Evolutionary conservation across 192 early-diverging fungal species (phyloP), one percentile per base, ranked within the genome.

Genomic region (Obelidium mucronatum): DNA sequence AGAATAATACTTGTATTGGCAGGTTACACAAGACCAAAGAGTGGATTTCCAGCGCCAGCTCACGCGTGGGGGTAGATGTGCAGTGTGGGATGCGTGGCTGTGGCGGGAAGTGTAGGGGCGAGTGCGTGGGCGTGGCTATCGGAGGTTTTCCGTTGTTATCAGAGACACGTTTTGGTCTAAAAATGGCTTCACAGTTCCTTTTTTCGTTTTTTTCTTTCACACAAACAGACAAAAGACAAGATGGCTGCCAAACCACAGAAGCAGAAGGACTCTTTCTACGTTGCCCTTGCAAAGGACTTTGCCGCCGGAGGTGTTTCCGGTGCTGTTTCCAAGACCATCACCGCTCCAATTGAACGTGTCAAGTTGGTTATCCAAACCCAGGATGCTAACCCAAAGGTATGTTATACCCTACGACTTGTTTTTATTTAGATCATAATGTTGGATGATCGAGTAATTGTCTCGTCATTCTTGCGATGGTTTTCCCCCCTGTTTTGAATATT

Each of bases 251-350:
- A 30, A 30, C 24, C 67, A 34, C 62, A n/a, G 2, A 72, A 72
- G 53, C 69, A 72, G 54, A 72, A 72, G 69, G 69, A 72, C 30
- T 72, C 73, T 15, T 74, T 74, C 61, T 64, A 74, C 62, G 62
- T 62, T 64, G 73, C 73, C 37, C 73, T 78, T 58, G 60, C 73
- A 2, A 64, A 76, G 68, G 94, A 95, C 85, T 90, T 95, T 83
- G 81, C 90, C 67, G 89, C 91, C 87, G 97, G 96, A 83, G 97
- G 97, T 89, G 90, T 97, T 78, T 95, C 96, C 67, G 97, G 93
- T 78, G 94, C 96, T 80, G 93, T 99, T 85, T 95, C 97, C 90
- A 99, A 99, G 93, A 97, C 96, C 64, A 91, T 93, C 79, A 93
- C 95, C 73, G 97, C 97, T 67, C 96, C 96, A 69, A 94, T 98